A percentile compares a stretch with the other conserved stretches of the same genome.
These are phyloP conservation scores for Arthrinium puccinioides DNA, from an alignment of 2,329 filamentous ascomycete species.

Conservation along the genomic window DNA sequence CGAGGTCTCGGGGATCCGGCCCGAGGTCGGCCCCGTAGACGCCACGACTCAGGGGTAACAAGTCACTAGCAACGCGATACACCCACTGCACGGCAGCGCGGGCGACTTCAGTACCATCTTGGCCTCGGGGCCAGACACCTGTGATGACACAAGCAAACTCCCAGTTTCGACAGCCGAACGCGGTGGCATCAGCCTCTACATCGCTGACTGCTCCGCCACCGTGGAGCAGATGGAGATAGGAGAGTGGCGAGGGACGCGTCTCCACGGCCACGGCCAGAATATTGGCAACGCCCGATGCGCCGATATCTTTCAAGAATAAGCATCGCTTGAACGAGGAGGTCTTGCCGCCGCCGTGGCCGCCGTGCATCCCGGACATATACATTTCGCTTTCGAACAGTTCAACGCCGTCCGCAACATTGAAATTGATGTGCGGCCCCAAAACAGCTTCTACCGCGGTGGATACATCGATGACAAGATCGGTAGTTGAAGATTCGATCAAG, in stretches of 20 bases:
- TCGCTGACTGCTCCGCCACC: constrained; percentile 46
- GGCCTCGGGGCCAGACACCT: constrained; percentile 49
- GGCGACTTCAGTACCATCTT: constrained; percentile 36
- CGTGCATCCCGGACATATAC: constrained; percentile 54
- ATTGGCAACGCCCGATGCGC: constrained; percentile 20
- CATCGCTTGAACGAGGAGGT: constrained; percentile 60
- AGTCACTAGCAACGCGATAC: constrained; percentile 36
- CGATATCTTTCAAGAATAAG: constrained; percentile 47
- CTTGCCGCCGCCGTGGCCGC: constrained; percentile 49
- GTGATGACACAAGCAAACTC: constrained; percentile 58
- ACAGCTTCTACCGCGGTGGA: constrained; percentile 5
- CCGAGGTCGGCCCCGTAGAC: constrained; percentile 56
- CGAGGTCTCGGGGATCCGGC: constrained; percentile 49
- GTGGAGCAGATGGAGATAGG: constrained; percentile 57
- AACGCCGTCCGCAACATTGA: constrained; percentile 34
- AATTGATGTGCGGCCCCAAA: constrained; percentile 25
- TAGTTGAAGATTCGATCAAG: constrained; percentile 32
- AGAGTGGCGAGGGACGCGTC: constrained; percentile 41
- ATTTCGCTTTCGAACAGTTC: constrained; percentile 52
- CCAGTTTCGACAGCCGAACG: constrained; percentile 59
- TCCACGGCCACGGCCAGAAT: constrained; percentile 37
- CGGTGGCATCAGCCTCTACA: constrained; percentile 35
- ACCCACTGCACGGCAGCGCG: constrained; percentile 43
- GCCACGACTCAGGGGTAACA: constrained; percentile 44
- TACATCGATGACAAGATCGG: constrained; percentile 6